A percentile compares a stretch with the other conserved stretches of the same genome.
These are phyloP conservation scores for Pythium rhizo-oryzae DNA, from an alignment of 352 stramenopile genomes.

Conservation along the genomic window DNA sequence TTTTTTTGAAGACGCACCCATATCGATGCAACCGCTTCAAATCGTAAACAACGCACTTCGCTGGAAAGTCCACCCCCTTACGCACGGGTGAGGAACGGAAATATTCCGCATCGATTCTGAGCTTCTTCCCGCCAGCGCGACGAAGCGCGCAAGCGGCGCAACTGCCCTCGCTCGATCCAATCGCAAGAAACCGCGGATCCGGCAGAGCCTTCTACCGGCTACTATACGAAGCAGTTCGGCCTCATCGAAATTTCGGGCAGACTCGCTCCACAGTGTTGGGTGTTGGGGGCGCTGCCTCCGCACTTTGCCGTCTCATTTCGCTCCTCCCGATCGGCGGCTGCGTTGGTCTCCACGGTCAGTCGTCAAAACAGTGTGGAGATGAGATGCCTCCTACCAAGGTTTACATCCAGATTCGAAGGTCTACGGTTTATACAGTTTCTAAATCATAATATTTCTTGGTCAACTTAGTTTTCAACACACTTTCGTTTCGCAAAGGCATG, in stretches of 20 bases:
- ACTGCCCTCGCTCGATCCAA: background rate
- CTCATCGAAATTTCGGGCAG: background rate
- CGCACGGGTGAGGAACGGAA: background rate
- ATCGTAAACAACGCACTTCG: background rate
- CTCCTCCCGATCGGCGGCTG: background rate
- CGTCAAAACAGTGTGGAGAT: background rate
- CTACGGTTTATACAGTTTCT: background rate
- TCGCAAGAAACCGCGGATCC: background rate
- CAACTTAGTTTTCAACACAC: background rate
- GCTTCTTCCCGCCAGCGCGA: background rate
- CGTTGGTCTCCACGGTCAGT: background rate
- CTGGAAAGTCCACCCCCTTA: background rate
- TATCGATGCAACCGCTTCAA: background rate
- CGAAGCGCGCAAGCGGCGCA: background rate
- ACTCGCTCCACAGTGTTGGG: background rate
- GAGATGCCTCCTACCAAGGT: background rate
- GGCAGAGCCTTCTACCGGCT: too few species aligned
- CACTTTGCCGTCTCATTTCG: background rate
- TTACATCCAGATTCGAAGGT: background rate
- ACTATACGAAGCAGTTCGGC: background rate
- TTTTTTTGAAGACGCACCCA: background rate
- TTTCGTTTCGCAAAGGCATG: background rate
- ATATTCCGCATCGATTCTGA: background rate
- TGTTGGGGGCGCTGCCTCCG: too few species aligned
- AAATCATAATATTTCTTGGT: background rate